These are phyloP conservation scores for Eucalyptus coolabah DNA, from an alignment of 345 rosid genomes.

Conservation along the genomic window DNA sequence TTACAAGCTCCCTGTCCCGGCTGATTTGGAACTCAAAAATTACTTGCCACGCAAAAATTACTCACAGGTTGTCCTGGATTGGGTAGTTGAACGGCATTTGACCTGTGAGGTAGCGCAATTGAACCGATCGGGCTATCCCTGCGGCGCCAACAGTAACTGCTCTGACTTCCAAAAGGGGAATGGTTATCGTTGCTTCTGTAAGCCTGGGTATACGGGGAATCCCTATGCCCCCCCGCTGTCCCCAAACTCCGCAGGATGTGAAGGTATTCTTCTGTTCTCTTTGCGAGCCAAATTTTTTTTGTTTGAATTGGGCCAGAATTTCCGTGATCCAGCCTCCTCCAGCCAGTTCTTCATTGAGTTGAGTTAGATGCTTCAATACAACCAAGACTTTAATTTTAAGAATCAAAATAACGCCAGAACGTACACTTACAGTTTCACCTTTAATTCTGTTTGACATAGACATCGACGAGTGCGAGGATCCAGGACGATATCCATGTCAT, in stretches of 20 bases:
- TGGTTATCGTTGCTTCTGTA: neutral
- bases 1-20: too few species aligned
- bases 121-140: accelerated
- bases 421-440: neutral
- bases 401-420: accelerated
- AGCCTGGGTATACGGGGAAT: neutral
- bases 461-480: neutral
- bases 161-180: accelerated
- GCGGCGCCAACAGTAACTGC: neutral
- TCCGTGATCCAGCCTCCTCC: neutral
- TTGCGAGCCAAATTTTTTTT: neutral
- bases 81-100: neutral
- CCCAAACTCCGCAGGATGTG: neutral
- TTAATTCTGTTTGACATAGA: neutral
- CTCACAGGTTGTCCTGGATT: accelerated
- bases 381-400: accelerated
- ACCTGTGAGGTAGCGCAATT: accelerated
- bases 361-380: neutral
- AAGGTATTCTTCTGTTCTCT: neutral
- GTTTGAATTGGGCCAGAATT: neutral
- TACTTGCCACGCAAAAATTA: accelerated
- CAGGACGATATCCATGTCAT: neutral
- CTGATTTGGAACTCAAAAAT: too few species aligned
- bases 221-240: neutral
- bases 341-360: neutral